These are phyloP conservation scores for Apiotrichum gracile DNA, from an alignment of 1,284 basidiomycete species.

Conservation along the genomic window DNA sequence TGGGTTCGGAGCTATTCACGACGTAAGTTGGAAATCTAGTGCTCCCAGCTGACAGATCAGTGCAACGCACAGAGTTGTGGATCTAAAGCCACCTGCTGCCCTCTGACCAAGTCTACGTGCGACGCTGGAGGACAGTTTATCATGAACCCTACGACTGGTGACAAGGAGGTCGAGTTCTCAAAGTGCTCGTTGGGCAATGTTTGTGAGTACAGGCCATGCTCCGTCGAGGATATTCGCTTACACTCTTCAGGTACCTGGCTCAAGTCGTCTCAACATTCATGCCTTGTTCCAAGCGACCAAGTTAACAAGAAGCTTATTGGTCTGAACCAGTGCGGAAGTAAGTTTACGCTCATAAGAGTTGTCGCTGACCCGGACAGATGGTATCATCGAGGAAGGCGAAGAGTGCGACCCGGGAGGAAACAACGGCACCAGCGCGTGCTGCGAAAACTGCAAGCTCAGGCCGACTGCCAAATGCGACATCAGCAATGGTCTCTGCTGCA, in stretches of 20 bases:
- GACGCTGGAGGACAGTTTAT: slow-evolving; percentile 62
- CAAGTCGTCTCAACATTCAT: not conserved
- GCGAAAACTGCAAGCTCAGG: slow-evolving; percentile 61
- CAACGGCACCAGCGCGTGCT: slow-evolving; percentile 38
- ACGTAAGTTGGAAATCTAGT: slow-evolving; percentile 51
- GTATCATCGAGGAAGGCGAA: slow-evolving; percentile 57
- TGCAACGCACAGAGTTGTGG: slow-evolving; percentile 65
- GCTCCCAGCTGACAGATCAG: slow-evolving; percentile 39
- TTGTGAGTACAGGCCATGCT: slow-evolving; percentile 61
- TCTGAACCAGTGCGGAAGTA: slow-evolving; percentile 45
- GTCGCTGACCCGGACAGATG: slow-evolving; percentile 23
- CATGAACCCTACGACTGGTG: slow-evolving; percentile 72
- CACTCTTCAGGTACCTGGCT: not conserved
- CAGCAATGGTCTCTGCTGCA: slow-evolving; percentile 69
- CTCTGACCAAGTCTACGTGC: slow-evolving; percentile 58
- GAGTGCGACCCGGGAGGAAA: slow-evolving; percentile 84
- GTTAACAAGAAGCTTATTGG: slow-evolving; percentile 28
- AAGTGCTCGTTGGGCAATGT: slow-evolving; percentile 80
- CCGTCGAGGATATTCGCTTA: no score
- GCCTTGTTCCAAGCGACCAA: slow-evolving; percentile 1
- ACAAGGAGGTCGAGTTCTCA: slow-evolving; percentile 64
- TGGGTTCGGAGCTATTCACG: slow-evolving; percentile 72
- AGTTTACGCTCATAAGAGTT: slow-evolving; percentile 11
- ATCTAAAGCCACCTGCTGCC: slow-evolving; percentile 60
- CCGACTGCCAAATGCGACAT: slow-evolving; percentile 73